A percentile compares a stretch with the other conserved stretches of the same genome.
phyloP scores from a whole-genome alignment of 2,329 filamentous ascomycete genomes.

The Neospermospora avenae region DNA sequence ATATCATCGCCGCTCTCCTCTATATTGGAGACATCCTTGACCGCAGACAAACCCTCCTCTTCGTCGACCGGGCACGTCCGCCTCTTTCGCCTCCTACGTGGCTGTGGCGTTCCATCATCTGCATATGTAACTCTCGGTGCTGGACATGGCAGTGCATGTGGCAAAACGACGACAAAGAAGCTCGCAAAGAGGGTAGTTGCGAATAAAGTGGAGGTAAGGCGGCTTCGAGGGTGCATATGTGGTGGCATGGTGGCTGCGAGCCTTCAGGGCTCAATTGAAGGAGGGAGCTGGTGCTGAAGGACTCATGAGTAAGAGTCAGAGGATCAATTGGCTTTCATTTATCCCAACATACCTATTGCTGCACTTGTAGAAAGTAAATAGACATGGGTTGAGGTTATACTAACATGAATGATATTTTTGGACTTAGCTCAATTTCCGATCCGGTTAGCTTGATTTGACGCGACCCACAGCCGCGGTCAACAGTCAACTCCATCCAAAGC shows the following conservation, averaged over 20 bases:
- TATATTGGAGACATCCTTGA: background rate
- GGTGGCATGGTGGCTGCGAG: constrained; percentile 60
- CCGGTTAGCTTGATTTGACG: constrained; percentile 8
- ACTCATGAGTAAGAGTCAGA: constrained; percentile 4
- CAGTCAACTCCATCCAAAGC: constrained; percentile 13
- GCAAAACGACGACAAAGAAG: constrained; percentile 88
- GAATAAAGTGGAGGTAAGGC: constrained; percentile 91
- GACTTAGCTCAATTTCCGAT: constrained; percentile 11
- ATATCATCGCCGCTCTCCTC: constrained; percentile 21
- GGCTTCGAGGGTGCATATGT: constrained; percentile 86
- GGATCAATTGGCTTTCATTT: background rate
- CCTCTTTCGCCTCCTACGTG: constrained; percentile 38
- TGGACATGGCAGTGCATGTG: constrained; percentile 88
- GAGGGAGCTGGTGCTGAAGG: constrained; percentile 20
- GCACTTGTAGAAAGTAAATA: constrained; percentile 7
- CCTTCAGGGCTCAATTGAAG: constrained; percentile 12
- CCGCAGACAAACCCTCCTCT: constrained; percentile 5
- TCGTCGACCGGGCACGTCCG: constrained; percentile 40
- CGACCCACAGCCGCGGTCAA: background rate
- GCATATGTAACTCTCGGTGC: constrained; percentile 72
- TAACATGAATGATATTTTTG: constrained; percentile 11
- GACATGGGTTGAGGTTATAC: constrained; percentile 3
- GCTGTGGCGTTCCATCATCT: constrained; percentile 46
- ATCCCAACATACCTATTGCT: constrained; percentile 16
- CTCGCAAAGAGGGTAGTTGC: constrained; percentile 86